Evolutionary conservation across 2,329 filamentous ascomycete species (phyloP), one percentile per base, ranked within the genome.

Genomic region (Trichoderma citrinoviride): DNA sequence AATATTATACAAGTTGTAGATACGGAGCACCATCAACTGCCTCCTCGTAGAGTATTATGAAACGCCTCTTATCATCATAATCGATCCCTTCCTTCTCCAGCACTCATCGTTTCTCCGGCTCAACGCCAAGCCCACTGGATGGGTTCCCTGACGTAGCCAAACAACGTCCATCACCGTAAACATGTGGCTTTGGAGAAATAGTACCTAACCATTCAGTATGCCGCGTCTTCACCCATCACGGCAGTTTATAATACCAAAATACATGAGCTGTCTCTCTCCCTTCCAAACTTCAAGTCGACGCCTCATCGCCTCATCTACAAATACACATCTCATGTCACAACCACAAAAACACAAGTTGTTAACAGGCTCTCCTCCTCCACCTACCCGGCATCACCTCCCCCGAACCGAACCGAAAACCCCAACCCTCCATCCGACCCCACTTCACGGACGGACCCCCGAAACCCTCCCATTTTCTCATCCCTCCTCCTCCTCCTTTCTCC

Each of bases 371-470:
- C 10, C 21, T 15, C 33, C 21, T 25, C 56, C 21, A 52, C 33
- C 29, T 41, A 27, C 56, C 44, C 46, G 44, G 46, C 21, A 50
- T 49, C 27, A 15, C 56, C n/a, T 37, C 15, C 19, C 21, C 15
- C 33, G 19, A 46, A 37, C 60, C 60, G 60, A 55, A 5, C 61
- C 61, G 50, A 55, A 37, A 37, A 37, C 10, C 23, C 19, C 6
- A 55, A 25, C 29, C 17, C 27, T 55, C 17, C 33, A 37, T 37
- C 50, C 50, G 53, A 37, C 61, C 37, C 61, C 52, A 52, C 53
- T 12, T 49, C 33, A 64, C 65, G 58, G 41, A 64, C 65, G 58
- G 41, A 61, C 61, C 54, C 55, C 37, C 65, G n/a, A 58, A 40
- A 37, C 61, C 54, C 25, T 25, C 46, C 19, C 33, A 57, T 47